A percentile compares a stretch with the other conserved stretches of the same genome.
These are phyloP conservation scores for Strobilomyces confusus DNA, from an alignment of 768 basidiomycete genomes.

Conservation along the genomic window DNA sequence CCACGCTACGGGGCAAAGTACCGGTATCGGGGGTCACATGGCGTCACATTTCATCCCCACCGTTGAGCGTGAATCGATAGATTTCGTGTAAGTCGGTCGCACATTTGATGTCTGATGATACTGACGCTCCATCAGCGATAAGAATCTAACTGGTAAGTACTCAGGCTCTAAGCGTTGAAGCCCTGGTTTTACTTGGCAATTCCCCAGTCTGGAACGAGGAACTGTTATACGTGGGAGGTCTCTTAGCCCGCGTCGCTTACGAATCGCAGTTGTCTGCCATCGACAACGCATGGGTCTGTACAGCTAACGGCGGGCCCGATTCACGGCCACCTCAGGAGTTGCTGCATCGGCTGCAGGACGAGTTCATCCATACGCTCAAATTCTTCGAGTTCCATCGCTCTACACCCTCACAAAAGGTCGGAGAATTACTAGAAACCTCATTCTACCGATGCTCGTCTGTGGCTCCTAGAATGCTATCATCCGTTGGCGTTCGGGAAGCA, in stretches of 20 bases:
- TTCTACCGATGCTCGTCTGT: background rate
- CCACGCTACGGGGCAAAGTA: background rate
- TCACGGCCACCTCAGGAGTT: background rate
- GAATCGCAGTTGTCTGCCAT: constrained; percentile 71
- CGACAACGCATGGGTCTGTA: background rate
- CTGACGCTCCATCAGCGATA: constrained; percentile 47
- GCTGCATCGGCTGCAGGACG: background rate
- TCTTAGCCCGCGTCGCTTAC: constrained; percentile 76
- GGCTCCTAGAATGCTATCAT: background rate
- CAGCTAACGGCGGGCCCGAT: background rate
- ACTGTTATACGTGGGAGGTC: constrained; percentile 77
- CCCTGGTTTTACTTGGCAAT: background rate
- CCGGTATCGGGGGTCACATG: constrained; percentile 1
- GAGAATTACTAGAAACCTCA: background rate
- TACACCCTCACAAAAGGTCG: background rate
- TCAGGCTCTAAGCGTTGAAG: no score
- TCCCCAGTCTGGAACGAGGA: constrained; percentile 85
- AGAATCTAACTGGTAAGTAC: constrained; percentile 44
- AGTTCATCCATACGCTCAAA: background rate
- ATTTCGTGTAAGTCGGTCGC: background rate
- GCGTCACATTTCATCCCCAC: background rate
- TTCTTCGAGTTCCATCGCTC: background rate
- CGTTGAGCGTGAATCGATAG: constrained; percentile 1
- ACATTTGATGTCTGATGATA: background rate
- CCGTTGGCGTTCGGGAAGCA: background rate